Evolutionary conservation across 2,329 filamentous ascomycete genomes (phyloP), one percentile per base, ranked within the genome.

Genomic region (Cercospora sesami): DNA sequence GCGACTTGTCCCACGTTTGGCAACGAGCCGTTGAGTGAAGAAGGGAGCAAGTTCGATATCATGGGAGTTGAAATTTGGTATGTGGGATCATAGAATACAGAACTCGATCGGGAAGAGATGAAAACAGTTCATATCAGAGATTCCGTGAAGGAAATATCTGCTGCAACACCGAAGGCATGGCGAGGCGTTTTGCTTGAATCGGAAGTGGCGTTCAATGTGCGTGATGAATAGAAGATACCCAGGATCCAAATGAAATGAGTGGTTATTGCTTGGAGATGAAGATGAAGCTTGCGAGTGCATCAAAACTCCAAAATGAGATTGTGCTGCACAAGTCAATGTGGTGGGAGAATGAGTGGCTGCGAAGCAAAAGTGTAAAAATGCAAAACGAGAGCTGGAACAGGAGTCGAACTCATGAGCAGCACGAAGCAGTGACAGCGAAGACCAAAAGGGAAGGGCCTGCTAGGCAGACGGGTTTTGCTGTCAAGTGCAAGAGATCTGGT

Each of bases 21-120:
- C 0, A 99, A 99, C 74, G 94, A 97, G 82, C 90, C 91, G 9
- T 82, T 99, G 62, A 97, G 94, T 75, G 94, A 97, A 65, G 92
- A 96, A 76, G 95, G 94, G 0, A 89, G 90, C 69, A 97, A 96
- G 79, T 99, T 98, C 77, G 91, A 93, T 68, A 87, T 99, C 12
- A 78, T 97, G 33, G 94, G 93, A 1, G 91, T 97, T 1, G 95
- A 99, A 81, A 81, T 98, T 10, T 99, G 95, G 95, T 93, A 92
- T 77, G 86, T 98, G 73, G 94, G 95, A 74, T 53, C 48, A 53
- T 53, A 53, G 48, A 53, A 53, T 26, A 53, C 48, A 53, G 48
- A 16, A 53, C 2, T 16, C 14, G 21, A 28, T 28, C 12, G 14
- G 48, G 12, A 28, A 53, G 48, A 53, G 48, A 53, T n/a, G 48